Evolutionary conservation across 2,329 filamentous ascomycete species (phyloP).

Genomic region (Fusarium oxysporum): DNA sequence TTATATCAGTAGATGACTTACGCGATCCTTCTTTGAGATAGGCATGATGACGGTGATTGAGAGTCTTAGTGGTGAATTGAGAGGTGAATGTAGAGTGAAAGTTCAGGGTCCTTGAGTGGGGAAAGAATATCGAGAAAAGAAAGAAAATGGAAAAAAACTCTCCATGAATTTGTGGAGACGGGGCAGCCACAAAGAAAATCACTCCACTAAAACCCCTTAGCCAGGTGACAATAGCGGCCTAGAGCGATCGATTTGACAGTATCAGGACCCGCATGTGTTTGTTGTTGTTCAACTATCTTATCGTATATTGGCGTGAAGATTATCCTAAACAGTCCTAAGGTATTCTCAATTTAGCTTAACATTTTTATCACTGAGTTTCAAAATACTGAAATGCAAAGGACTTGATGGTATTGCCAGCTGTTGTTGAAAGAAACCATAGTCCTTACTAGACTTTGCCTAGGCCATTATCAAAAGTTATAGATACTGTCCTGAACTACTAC

Average conservation of each 20-base stretch:
- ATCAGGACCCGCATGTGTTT: not conserved
- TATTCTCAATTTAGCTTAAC: too few relatives aligned
- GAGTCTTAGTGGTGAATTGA: not conserved
- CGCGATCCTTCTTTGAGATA: slow-evolving; percentile 48
- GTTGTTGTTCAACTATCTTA: not conserved
- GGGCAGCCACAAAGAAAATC: not conserved
- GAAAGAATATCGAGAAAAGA: slow-evolving; percentile 1
- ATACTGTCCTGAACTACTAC: not conserved
- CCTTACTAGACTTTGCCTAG: too few relatives aligned
- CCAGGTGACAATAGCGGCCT: slow-evolving; percentile 1
- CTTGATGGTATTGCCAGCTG: not conserved
- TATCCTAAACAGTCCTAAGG: too few relatives aligned
- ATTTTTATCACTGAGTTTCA: not conserved
- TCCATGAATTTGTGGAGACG: slow-evolving; percentile 5
- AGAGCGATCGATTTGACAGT: not conserved
- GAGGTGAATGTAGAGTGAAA: not conserved
- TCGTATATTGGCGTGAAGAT: not conserved
- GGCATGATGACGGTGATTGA: slow-evolving; percentile 33
- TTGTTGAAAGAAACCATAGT: not conserved
- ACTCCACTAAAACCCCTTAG: slow-evolving; percentile 14
- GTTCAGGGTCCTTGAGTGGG: slow-evolving; percentile 14
- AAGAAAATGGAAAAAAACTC: slow-evolving; percentile 30
- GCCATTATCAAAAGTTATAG: not conserved
- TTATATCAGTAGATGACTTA: not conserved
- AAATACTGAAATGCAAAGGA: not conserved